Evolutionary conservation across 306 rosid species (phyloP), one percentile per base, ranked within the genome.

Genomic region (Trifolium pratense): DNA sequence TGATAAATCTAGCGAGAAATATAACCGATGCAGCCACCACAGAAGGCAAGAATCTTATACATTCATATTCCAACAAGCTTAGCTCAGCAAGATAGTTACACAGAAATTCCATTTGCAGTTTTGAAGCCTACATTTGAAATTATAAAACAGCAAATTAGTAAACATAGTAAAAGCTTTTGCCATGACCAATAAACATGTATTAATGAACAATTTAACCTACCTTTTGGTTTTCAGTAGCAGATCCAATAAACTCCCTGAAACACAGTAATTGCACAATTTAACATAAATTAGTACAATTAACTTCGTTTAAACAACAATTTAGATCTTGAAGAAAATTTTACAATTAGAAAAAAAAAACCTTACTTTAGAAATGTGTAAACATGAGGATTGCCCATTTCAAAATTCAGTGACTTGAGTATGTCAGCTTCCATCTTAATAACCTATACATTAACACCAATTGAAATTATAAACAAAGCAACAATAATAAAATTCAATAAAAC

Each of bases 311-410:
- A 36, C 42, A 67, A 31, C 6, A 1, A 2, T 0, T 5, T n/a
- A 21, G 10, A 42, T 1, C 20, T 31, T 20, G 2, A 62, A 25
- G 2, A 62, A 25, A 40, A 15, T 51, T 14, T 32, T 17, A 58
- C 40, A 58, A 14, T 6, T 5, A 5, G 14, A 6, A 14, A 57
- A 13, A 3, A 14, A 56, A 10, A 8, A 2, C 9, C 83, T 43
- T 75, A 63, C 98, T 92, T 91, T 21, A 94, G 72, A 79, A 91
- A 89, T 8, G 95, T 85, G 79, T 70, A 84, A 25, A 78, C 86
- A 7, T 92, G 88, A 18, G 98, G 97, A 74, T 59, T 89, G 0
- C 98, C 96, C 87, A 91, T 59, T 78, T 94, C 97, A 83, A 91
- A 94, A 7, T 81, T 84, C 1, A 94, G 70, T 9, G 84, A 76